Conservation (phyloP, 495 filamentous ascomycete species). For the Aspergillus diversus region DNA sequence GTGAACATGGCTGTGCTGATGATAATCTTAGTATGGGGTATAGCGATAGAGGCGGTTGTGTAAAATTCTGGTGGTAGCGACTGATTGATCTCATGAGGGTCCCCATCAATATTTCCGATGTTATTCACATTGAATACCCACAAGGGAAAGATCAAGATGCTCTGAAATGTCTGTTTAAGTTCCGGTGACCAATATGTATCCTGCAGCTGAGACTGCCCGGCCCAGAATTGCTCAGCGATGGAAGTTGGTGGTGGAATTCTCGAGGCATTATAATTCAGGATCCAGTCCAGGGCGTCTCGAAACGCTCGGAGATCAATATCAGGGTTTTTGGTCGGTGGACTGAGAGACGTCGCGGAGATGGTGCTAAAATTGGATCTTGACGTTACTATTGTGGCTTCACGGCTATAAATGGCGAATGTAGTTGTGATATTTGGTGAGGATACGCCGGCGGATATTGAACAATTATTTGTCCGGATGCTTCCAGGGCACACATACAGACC, state of each 20-base stretch:
- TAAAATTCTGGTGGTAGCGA: constrained; percentile 3
- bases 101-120: constrained; percentile 6
- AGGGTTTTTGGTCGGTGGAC: background rate
- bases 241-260: background rate
- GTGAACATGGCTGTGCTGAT: constrained; percentile 8
- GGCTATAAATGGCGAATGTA: background rate
- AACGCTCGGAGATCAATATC: background rate
- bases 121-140: constrained; percentile 4
- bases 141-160: constrained; percentile 2
- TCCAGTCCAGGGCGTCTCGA: background rate
- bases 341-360: background rate
- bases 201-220: background rate
- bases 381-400: background rate
- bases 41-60: constrained; percentile 1
- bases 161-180: background rate
- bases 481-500: background rate
- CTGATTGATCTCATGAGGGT: background rate
- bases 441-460: background rate
- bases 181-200: constrained; percentile 1
- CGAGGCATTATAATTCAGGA: background rate
- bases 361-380: background rate
- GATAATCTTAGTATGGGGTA: constrained; percentile 1
- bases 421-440: background rate
- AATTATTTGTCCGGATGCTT: background rate
- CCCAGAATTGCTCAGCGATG: background rate